Conservation (phyloP, 2,329 filamentous ascomycete genomes). For the Pseudocercospora fijiensis region DNA sequence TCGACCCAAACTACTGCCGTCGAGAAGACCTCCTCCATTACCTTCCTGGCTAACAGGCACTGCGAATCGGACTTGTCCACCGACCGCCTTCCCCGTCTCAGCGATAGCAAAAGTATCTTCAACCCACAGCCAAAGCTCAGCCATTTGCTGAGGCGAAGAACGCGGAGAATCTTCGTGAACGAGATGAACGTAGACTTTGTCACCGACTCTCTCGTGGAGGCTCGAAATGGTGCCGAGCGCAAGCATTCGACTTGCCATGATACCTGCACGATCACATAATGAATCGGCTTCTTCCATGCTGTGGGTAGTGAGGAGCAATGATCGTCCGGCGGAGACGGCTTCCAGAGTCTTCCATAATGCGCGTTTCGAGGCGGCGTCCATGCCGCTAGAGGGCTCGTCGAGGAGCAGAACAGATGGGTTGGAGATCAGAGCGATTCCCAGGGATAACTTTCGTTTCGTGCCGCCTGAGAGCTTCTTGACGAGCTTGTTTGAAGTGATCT, state of each 20-base stretch:
- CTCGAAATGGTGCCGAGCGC: slow-evolving; percentile 72
- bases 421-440: slow-evolving; percentile 86
- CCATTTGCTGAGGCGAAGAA: slow-evolving; percentile 66
- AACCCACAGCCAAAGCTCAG: slow-evolving; percentile 65
- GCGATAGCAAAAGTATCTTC: slow-evolving; percentile 59
- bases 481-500: slow-evolving; percentile 67
- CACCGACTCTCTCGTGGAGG: slow-evolving; percentile 69
- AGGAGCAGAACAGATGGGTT: slow-evolving; percentile 81
- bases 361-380: slow-evolving; percentile 83
- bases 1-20: slow-evolving; percentile 21
- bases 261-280: slow-evolving; percentile 75
- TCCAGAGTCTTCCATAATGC: slow-evolving; percentile 84
- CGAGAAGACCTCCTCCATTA: slow-evolving; percentile 7
- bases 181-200: slow-evolving; percentile 68
- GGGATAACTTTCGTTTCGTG: slow-evolving; percentile 81
- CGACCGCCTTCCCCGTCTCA: slow-evolving; percentile 67
- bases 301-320: slow-evolving; percentile 86
- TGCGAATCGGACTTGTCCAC: slow-evolving; percentile 77
- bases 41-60: slow-evolving; percentile 48
- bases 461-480: slow-evolving; percentile 77
- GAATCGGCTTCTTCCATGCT: slow-evolving; percentile 92
- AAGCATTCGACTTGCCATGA: slow-evolving; percentile 78
- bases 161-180: slow-evolving; percentile 70
- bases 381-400: slow-evolving; percentile 80
- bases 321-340: slow-evolving; percentile 68